Conservation (phyloP, 768 basidiomycete genomes). For the Pisolithus albus region DNA sequence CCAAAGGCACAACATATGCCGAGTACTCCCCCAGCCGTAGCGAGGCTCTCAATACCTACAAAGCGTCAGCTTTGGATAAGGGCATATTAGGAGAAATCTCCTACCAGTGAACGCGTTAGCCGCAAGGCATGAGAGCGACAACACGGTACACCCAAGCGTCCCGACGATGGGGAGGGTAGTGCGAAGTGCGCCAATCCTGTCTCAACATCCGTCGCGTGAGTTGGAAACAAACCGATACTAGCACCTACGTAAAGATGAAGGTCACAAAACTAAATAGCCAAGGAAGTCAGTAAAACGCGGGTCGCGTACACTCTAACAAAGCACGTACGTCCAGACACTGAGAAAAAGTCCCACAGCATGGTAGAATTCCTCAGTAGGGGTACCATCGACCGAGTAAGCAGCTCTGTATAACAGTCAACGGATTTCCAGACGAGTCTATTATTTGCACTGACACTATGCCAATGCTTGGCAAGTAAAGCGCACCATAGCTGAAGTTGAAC, state of each 20-base stretch:
- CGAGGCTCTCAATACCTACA: too few species aligned
- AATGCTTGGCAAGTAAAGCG: slow-evolving; percentile 19
- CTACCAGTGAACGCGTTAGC: too few species aligned
- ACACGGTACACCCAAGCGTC: slow-evolving; percentile 18
- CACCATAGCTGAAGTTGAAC: slow-evolving; percentile 20
- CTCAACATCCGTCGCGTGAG: too few species aligned
- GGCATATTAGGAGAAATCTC: too few species aligned
- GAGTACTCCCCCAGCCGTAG: too few species aligned
- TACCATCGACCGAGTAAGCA: slow-evolving; percentile 20
- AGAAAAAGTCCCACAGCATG: slow-evolving; percentile 23
- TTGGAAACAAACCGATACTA: too few species aligned
- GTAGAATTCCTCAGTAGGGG: slow-evolving; percentile 19
- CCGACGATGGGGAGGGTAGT: slow-evolving; percentile 18
- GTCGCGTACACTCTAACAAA: background rate
- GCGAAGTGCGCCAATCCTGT: slow-evolving; percentile 22
- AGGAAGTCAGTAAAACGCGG: background rate
- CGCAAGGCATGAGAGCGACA: slow-evolving; percentile 13
- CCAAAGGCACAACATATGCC: slow-evolving; percentile 15
- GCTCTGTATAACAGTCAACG: slow-evolving; percentile 9
- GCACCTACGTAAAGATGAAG: too few species aligned
- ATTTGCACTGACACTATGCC: slow-evolving; percentile 17
- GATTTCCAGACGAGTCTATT: background rate
- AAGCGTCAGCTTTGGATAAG: too few species aligned
- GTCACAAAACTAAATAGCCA: background rate
- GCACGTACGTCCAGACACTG: slow-evolving; percentile 18